Percentiles rank a stretch among this genome's conserved stretches.
phyloP scores from a whole-genome alignment of 2,329 filamentous ascomycete genomes.

The Aspergillus tamarii region DNA sequence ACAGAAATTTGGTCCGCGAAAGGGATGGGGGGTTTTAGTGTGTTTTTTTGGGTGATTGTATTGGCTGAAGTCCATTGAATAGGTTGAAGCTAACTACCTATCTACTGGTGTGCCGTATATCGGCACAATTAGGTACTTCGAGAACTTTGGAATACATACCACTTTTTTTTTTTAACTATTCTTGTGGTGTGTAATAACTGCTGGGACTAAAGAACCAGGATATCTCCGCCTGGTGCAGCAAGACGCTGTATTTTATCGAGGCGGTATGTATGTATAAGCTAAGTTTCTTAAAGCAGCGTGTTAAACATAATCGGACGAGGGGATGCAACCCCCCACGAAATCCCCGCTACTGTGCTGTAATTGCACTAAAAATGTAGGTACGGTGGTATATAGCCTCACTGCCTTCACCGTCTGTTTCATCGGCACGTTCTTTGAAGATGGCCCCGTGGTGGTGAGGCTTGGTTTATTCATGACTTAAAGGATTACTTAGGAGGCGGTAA shows the following conservation, averaged over 20 bases:
- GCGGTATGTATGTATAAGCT: background rate
- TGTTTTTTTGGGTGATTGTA: background rate
- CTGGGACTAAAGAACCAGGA: background rate
- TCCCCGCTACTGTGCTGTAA: background rate
- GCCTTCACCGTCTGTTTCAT: background rate
- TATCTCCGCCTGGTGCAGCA: background rate
- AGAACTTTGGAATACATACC: background rate
- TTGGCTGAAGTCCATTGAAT: background rate
- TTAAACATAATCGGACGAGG: background rate
- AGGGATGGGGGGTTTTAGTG: background rate
- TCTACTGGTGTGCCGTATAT: background rate
- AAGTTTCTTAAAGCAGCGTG: background rate
- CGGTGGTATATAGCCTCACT: background rate
- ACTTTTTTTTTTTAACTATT: background rate
- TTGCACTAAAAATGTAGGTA: background rate
- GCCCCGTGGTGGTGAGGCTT: background rate
- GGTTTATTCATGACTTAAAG: background rate
- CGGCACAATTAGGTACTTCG: background rate
- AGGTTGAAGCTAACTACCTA: background rate
- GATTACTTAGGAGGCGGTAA: background rate
- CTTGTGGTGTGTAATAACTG: background rate
- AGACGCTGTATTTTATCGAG: background rate
- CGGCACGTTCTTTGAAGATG: background rate
- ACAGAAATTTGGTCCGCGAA: background rate
- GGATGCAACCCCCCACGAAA: background rate